Evolutionary conservation across 176 grass and related monocot species (phyloP), one percentile per base, ranked within the genome.

Genomic region (Oryza punctata): DNA sequence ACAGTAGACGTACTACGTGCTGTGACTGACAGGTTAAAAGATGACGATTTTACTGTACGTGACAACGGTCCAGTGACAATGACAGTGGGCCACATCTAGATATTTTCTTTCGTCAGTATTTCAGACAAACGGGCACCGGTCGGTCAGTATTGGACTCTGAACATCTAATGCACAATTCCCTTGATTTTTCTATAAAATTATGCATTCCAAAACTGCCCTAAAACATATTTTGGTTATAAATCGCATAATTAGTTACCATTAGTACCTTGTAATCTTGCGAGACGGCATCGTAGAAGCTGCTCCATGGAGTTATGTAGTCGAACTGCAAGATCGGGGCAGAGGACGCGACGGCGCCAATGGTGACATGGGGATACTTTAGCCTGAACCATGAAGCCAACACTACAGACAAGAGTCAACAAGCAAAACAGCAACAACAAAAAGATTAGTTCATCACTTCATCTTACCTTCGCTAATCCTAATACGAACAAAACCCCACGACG

Each of bases 311-410:
- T 70, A 95, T 98, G 73, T 85, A 5, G 30, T 98, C 96, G 33
- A 98, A 98, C 79, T 98, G 89, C 69, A 95, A 80, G 80, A 98
- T 95, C 12, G 96, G 96, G 7, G 96, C 89, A 26, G 96, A 98
- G 41, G 96, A 94, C 8, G 96, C 87, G 24, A 98, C 2, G 12
- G 96, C 96, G 10, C 96, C 96, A 87, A 98, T 85, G 73, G 93
- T 26, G 11, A 98, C 79, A n/a, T 95, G 96, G 21, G 96, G 96
- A 70, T 98, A 98, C 83, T 98, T 98, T 19, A 98, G 73, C 83
- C 96, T 91, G 93, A 98, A 95, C 96, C 96, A 98, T 1, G 96
- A 90, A 12, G 96, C 91, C 72, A 98, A 45, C 96, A 95, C 93
- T 93, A 3, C 61, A 52, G 52, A 73, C 79, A 75, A 90, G 33